A percentile compares a stretch with the other conserved stretches of the same genome.
Conservation (phyloP, 2,329 filamentous ascomycete species). For the Hymenotorrendiella dingleyae region DNA sequence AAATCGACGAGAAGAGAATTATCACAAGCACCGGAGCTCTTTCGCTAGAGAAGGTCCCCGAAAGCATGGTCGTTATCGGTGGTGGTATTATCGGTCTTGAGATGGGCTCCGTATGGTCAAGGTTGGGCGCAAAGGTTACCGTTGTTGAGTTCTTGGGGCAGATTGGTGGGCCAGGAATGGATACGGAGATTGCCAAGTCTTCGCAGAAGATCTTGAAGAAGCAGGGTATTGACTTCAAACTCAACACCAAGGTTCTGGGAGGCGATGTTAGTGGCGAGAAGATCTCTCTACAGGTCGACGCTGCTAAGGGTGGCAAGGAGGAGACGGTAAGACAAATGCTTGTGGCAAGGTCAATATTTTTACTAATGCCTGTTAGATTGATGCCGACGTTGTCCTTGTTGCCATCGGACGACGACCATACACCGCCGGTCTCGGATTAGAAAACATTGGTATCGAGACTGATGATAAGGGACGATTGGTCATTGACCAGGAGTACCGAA, state of each 20-base stretch:
- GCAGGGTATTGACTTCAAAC: slow-evolving; percentile 98
- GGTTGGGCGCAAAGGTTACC: slow-evolving; percentile 88
- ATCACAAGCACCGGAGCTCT: slow-evolving; percentile 95
- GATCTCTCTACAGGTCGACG: slow-evolving; percentile 79
- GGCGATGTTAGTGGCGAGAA: slow-evolving; percentile 75
- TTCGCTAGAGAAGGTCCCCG: slow-evolving; percentile 80
- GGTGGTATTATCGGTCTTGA: slow-evolving; percentile 98
- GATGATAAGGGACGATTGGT: slow-evolving; percentile 93
- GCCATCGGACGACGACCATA: slow-evolving; percentile 96
- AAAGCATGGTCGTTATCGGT: slow-evolving; percentile 95
- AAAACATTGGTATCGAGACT: slow-evolving; percentile 86
- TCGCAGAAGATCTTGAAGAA: slow-evolving; percentile 90
- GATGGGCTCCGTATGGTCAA: slow-evolving; percentile 97
- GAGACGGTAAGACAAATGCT: slow-evolving; percentile 61
- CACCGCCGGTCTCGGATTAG: slow-evolving; percentile 82
- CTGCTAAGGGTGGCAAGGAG: slow-evolving; percentile 92
- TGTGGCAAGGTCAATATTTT: not conserved
- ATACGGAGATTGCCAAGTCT: slow-evolving; percentile 83
- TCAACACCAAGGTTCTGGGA: slow-evolving; percentile 87
- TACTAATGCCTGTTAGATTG: slow-evolving; percentile 52
- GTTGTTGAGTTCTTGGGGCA: slow-evolving; percentile 95
- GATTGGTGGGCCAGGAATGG: slow-evolving; percentile 98
- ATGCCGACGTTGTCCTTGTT: slow-evolving; percentile 91
- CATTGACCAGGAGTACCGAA: slow-evolving; percentile 98
- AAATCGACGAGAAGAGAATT: slow-evolving; percentile 96